phyloP scores from a whole-genome alignment of 305 asterid genomes.

The Solanum hybrid region DNA sequence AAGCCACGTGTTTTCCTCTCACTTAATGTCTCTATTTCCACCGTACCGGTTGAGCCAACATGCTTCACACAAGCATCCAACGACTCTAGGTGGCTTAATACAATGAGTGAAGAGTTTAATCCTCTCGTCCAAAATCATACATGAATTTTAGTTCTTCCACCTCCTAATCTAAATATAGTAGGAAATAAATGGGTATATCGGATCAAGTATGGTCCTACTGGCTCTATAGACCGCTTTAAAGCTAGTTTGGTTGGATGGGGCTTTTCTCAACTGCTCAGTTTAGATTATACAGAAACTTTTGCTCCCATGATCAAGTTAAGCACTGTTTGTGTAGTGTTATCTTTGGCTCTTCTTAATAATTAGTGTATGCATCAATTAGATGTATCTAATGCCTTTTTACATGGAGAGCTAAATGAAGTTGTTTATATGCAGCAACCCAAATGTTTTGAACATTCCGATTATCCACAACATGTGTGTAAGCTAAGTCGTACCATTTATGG shows the following conservation, averaged over 20 bases:
- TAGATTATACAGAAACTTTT: not conserved
- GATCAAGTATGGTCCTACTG: not conserved
- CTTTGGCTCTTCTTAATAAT: too few relatives aligned
- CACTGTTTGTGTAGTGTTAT: too few relatives aligned
- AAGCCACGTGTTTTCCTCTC: not conserved
- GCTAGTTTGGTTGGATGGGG: not conserved
- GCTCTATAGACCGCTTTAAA: not conserved
- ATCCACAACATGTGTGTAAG: too few relatives aligned
- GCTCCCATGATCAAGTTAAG: too few relatives aligned
- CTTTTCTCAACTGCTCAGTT: too few relatives aligned
- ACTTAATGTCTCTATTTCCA: not conserved
- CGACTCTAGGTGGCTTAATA: not conserved
- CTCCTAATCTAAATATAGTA: not conserved
- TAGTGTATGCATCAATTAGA: too few relatives aligned
- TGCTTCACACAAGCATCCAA: not conserved
- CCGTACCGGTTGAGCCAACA: not conserved
- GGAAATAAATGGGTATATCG: not conserved
- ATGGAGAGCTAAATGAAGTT: too few relatives aligned
- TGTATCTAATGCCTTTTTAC: too few relatives aligned
- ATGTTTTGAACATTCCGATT: too few relatives aligned
- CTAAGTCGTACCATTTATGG: not conserved
- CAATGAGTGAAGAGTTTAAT: not conserved
- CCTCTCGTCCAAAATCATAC: not conserved
- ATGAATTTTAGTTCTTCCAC: not conserved
- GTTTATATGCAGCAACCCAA: not conserved